Base-by-base conservation (phyloP, 768 basidiomycete genomes). In the Pulveroboletus sp. region DNA sequence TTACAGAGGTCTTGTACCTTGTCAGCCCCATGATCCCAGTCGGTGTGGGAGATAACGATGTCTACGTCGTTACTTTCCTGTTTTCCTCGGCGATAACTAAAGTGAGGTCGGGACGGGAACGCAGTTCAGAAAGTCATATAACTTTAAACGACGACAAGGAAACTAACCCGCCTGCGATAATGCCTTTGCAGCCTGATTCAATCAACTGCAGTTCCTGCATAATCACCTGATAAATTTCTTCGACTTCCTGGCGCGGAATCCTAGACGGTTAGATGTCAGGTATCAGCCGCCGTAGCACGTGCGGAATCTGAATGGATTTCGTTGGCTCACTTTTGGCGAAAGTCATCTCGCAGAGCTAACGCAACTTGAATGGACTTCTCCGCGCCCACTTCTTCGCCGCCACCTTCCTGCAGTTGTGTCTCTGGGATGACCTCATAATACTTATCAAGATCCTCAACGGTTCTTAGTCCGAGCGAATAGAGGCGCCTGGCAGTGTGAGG, bases 1-100 rank as follows among this genome's bases (percentile, higher is more conserved):
- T 77, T 74, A 56, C 84, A 81, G 1, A 93, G 71, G 4, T 78
- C 82, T 49, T 78, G 80, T n/a, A 85, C 75, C 38, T 77, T 73
- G 9, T 64, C 67, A 24, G 60, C 71, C 9, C 75, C 78, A 5
- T 60, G 64, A 36, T 65, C 55, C 43, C 67, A 58, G 53, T 82
- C 75, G 0, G 79, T 72, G 59, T 94, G 89, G 31, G 84, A 87
- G 61, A 95, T 86, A 2, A 97, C 80, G 47, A 97, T 87, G 59
- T 97, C 94, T 25, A 93, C 83, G 61, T 97, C 94, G 58, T 87
- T 90, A 60, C 86, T 90, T 51, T 81, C 69, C 3, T 69, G 59
- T 64, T 95, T 95, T 2, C 94, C 94, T 47, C 94, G 72, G 24
- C 94, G 81, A 68, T 94, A 90, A 6, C 92, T 93, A 47, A 38